Evolutionary conservation across 1,284 basidiomycete species (phyloP), one percentile per base, ranked within the genome.

Genomic region (Ganoderma sp.): DNA sequence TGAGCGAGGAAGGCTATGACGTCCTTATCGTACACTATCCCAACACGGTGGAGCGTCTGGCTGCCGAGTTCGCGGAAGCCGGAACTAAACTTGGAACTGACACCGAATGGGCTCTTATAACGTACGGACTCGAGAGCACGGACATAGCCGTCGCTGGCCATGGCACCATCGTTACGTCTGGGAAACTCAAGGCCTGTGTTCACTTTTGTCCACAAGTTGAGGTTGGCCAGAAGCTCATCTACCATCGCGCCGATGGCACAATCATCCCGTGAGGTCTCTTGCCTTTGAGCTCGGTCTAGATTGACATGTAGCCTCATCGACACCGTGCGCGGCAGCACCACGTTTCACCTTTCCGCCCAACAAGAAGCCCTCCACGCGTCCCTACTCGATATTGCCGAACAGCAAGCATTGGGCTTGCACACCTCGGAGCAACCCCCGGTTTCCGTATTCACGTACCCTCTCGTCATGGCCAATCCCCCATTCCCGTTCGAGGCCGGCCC

Each of bases 1-100:
- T 82, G 68, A 74, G 83, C 32, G 80, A 84, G 68, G 84, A 84
- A 73, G 84, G 83, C n/a, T 83, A 84, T 70, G 69, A 78, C 41
- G 78, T 81, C 25, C 66, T 80, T 32, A 80, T 82, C 28, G 67
- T 83, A 32, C 59, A 69, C 12, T 79, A 79, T 59, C 78, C 79
- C 32, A 62, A 65, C 34, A 60, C 73, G 37, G 63, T 64, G 32
- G 68, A 71, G 39, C 65, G 71, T 48, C 70, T 80, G 37, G 34
- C 61, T 12, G 70, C 75, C 15, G 59, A 64, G 37, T 64, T 80
- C 64, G 58, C 62, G 45, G 65, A 68, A 15, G 43, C 57, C 7
- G 34, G 25, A 9, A 22, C 28, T 63, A 74, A 41, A 68, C 73
- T 67, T 19, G 62, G 37, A 19, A 54, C 59, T 10, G 56, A 71